These are phyloP conservation scores for Eremothecium sinecaudum DNA, from an alignment of 1,139 yeast species.

Conservation along the genomic window DNA sequence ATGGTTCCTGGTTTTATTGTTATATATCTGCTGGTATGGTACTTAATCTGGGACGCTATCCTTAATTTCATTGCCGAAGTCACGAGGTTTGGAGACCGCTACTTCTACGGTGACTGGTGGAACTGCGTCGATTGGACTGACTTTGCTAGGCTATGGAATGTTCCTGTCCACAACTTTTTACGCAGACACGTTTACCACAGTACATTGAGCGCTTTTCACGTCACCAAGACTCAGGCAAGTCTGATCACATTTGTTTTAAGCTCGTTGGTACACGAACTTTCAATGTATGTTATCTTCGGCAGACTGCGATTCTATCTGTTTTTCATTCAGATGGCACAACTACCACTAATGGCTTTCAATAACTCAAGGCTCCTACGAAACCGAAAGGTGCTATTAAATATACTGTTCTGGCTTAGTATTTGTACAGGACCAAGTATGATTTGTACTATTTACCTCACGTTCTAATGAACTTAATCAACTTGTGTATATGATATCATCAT, in stretches of 20 bases:
- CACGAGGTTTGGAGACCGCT: slow-evolving; percentile 77
- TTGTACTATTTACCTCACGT: slow-evolving; percentile 75
- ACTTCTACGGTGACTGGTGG: slow-evolving; percentile 97
- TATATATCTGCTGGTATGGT: slow-evolving; percentile 71
- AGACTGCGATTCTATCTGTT: slow-evolving; percentile 73
- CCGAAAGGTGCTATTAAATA: slow-evolving; percentile 60
- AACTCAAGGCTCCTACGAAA: slow-evolving; percentile 44
- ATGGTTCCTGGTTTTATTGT: slow-evolving; percentile 69
- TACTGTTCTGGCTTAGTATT: slow-evolving; percentile 86
- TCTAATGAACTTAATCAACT: too few species aligned
- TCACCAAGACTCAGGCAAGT: slow-evolving; percentile 61
- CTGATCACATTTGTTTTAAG: slow-evolving; percentile 74
- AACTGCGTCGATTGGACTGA: slow-evolving; percentile 90
- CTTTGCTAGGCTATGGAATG: slow-evolving; percentile 89
- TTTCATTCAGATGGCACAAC: slow-evolving; percentile 63
- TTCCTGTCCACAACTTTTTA: slow-evolving; percentile 86
- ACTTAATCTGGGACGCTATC: slow-evolving; percentile 90
- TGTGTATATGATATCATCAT: too few species aligned
- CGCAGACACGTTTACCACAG: slow-evolving; percentile 92
- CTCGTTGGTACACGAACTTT: slow-evolving; percentile 77
- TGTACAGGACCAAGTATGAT: slow-evolving; percentile 84
- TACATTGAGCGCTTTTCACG: slow-evolving; percentile 64
- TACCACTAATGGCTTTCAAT: slow-evolving; percentile 53
- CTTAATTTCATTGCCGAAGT: slow-evolving; percentile 83
- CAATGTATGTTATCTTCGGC: slow-evolving; percentile 82